Percentiles rank a stretch among this genome's conserved stretches.
Conservation (phyloP, 257 asterid species). For the Linaria vulgaris region DNA sequence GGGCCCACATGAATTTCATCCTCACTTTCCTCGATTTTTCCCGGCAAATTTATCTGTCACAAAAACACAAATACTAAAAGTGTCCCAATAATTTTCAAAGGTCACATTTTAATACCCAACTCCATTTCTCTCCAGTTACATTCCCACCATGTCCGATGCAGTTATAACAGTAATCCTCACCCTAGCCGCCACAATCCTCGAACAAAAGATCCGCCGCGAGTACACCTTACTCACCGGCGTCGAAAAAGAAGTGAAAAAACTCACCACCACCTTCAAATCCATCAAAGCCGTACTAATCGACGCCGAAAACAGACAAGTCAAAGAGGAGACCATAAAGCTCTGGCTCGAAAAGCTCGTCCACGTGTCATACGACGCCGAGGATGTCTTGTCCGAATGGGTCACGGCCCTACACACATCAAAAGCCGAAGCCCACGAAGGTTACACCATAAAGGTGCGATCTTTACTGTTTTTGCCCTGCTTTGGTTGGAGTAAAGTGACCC, state of each 20-base stretch:
- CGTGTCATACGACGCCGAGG: constrained; percentile 59
- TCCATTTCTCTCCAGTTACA: not conserved
- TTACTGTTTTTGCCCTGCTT: constrained; percentile 35
- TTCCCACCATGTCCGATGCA: constrained; percentile 51
- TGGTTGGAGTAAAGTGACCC: constrained; percentile 31
- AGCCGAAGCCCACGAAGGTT: constrained; percentile 24
- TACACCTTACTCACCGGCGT: constrained; percentile 46
- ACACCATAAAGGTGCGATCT: constrained; percentile 44
- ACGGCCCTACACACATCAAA: constrained; percentile 32
- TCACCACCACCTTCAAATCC: constrained; percentile 38
- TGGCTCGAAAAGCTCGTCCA: constrained; percentile 63
- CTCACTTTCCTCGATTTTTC: constrained; percentile 23
- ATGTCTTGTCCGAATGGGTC: constrained; percentile 61
- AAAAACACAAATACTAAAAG: too few relatives aligned
- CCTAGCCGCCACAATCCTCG: constrained; percentile 42
- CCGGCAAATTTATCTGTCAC: constrained; percentile 15
- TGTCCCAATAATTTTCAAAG: too few relatives aligned
- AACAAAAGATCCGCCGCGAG: constrained; percentile 42
- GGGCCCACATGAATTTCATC: constrained; percentile 6
- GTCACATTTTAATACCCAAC: too few relatives aligned
- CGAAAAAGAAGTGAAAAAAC: constrained; percentile 43
- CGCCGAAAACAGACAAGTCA: constrained; percentile 63
- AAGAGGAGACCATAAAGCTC: constrained; percentile 31
- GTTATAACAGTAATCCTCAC: constrained; percentile 48
- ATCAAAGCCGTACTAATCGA: constrained; percentile 57